A percentile compares a stretch with the other conserved stretches of the same genome.
phyloP scores from a whole-genome alignment of 2,329 filamentous ascomycete genomes.

The Phoma sp. region DNA sequence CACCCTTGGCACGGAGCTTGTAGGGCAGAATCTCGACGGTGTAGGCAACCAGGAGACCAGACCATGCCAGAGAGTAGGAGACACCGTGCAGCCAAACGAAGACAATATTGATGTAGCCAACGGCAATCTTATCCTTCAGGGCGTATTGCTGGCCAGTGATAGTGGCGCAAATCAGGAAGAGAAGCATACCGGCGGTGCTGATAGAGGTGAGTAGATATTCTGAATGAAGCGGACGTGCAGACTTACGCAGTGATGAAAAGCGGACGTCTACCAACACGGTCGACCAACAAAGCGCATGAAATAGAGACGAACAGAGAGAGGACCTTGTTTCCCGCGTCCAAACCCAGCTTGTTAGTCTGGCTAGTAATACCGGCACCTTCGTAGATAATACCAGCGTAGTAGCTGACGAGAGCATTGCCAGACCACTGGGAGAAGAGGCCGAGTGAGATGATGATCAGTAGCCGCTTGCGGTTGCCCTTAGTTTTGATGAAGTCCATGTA shows the following conservation, averaged over 20 bases:
- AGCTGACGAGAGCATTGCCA: conserved; percentile 50
- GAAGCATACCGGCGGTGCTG: conserved; percentile 3
- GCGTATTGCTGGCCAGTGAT: conserved; percentile 53
- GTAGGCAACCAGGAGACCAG: conserved; percentile 61
- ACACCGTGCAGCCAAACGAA: conserved; percentile 56
- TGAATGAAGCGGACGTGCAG: conserved; percentile 53
- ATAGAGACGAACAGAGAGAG: conserved; percentile 47
- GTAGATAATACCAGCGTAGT: conserved; percentile 47
- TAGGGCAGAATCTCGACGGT: conserved; percentile 55
- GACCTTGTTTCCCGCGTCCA: conserved; percentile 50
- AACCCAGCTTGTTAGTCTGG: conserved; percentile 43
- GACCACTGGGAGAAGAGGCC: conserved; percentile 49
- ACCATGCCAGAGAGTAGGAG: conserved; percentile 60
- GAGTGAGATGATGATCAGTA: conserved; percentile 48
- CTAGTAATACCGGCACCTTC: conserved; percentile 48
- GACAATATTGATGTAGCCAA: conserved; percentile 52
- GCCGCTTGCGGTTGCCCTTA: conserved; percentile 46
- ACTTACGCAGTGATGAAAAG: conserved; percentile 52
- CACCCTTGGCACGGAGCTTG: conserved; percentile 53
- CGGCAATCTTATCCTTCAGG: conserved; percentile 42
- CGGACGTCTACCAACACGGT: conserved; percentile 51
- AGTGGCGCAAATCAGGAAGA: conserved; percentile 5
- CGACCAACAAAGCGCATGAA: conserved; percentile 38
- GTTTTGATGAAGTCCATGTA: conserved; percentile 37
- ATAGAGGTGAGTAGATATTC: conserved; percentile 17